Evolutionary conservation across 1,139 yeast species (phyloP).

Genomic region (Blastobotrys indianensis): DNA sequence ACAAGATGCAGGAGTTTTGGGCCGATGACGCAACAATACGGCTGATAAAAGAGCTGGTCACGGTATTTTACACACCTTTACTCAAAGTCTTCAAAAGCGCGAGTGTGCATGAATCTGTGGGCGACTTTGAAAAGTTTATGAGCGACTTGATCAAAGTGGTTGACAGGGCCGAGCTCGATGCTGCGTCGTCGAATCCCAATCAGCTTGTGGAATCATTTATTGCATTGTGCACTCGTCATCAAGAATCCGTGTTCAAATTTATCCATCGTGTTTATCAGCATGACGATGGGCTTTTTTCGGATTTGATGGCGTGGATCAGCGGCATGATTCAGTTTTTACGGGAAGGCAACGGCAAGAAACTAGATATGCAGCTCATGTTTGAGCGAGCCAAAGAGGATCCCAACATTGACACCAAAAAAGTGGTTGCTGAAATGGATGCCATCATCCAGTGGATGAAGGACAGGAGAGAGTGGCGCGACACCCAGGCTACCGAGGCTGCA

Average conservation of each 20-base stretch:
- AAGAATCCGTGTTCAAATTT: slow-evolving; percentile 63
- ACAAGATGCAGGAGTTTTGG: slow-evolving; percentile 70
- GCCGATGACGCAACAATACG: slow-evolving; percentile 73
- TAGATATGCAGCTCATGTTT: slow-evolving; percentile 32
- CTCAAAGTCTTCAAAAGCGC: slow-evolving; percentile 71
- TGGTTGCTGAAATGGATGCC: slow-evolving; percentile 41
- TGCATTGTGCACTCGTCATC: slow-evolving; percentile 61
- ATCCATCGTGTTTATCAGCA: slow-evolving; percentile 69
- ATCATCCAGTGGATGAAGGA: slow-evolving; percentile 42
- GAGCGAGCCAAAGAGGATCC: slow-evolving; percentile 34
- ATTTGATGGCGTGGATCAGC: slow-evolving; percentile 67
- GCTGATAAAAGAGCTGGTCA: slow-evolving; percentile 63
- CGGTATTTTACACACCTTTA: slow-evolving; percentile 79
- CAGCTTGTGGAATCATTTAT: slow-evolving; percentile 62
- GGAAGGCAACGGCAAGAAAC: slow-evolving; percentile 37
- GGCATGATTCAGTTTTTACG: slow-evolving; percentile 56
- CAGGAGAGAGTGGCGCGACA: slow-evolving; percentile 38
- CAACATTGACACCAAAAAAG: slow-evolving; percentile 37
- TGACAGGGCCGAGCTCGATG: slow-evolving; percentile 44
- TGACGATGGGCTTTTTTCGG: slow-evolving; percentile 70
- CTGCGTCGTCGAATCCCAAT: slow-evolving; percentile 42
- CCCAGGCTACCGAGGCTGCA: slow-evolving; percentile 11
- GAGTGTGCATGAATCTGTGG: slow-evolving; percentile 67
- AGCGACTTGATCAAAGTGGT: slow-evolving; percentile 58
- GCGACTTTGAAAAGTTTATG: slow-evolving; percentile 66